phyloP scores from a whole-genome alignment of 2,329 filamentous ascomycete species.

The Cladophialophora yegresii region DNA sequence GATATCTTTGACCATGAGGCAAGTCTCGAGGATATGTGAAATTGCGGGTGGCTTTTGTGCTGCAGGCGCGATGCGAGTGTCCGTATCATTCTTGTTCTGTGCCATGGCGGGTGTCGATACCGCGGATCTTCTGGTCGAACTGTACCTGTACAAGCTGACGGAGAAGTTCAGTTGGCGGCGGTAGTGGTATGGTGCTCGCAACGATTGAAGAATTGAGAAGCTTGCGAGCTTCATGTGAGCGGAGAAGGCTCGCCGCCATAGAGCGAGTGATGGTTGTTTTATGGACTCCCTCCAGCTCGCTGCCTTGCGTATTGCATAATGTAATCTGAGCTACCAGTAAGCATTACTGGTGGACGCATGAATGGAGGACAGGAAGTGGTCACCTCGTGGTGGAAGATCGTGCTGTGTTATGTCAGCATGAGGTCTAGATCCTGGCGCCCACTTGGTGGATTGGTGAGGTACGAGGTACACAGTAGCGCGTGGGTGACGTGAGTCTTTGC shows the following conservation, averaged over 20 bases:
- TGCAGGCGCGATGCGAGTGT: not conserved
- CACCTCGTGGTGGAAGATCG: not conserved
- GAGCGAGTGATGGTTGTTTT: not conserved
- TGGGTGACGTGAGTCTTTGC: not conserved
- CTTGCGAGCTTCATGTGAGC: not conserved
- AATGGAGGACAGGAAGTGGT: no score
- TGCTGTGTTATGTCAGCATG: not conserved
- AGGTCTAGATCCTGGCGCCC: no score
- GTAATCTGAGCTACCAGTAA: not conserved
- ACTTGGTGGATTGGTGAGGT: no score
- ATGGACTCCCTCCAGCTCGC: not conserved
- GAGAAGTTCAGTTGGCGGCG: not conserved
- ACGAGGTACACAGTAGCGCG: no score
- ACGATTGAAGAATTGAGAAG: not conserved
- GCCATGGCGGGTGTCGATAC: not conserved
- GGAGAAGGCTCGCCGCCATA: not conserved
- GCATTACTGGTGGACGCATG: not conserved
- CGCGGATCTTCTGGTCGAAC: not conserved
- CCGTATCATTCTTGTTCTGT: not conserved
- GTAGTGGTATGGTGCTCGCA: not conserved
- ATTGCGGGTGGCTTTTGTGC: constrained; percentile 31
- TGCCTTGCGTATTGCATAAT: not conserved
- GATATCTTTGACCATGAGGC: constrained; percentile 39
- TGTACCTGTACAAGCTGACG: not conserved
- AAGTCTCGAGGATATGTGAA: constrained; percentile 40